Evolutionary conservation across 106 monocot species (phyloP), one percentile per base, ranked within the genome.

Genomic region (Gastrodia elata): DNA sequence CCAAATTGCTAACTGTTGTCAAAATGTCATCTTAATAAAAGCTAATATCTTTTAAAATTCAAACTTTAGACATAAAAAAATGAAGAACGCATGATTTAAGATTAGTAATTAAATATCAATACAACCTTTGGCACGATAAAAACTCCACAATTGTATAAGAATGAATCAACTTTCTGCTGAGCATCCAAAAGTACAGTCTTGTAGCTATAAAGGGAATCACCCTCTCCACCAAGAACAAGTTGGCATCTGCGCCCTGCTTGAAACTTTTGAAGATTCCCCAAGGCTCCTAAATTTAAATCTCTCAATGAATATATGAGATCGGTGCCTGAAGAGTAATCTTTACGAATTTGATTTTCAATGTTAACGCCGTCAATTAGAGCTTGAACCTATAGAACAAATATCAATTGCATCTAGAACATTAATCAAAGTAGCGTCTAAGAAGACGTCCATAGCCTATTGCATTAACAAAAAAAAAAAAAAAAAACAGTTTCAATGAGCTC

Each of bases 111-210:
- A 67, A 67, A 67, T 18, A 67, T 6, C 15, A 27, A 67, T 40
- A 18, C 40, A 69, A 95, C 95, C 89, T 96, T 89, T 34, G 92
- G 95, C 57, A 96, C 95, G 68, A 96, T 83, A 80, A 96, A 96
- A 65, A 89, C 82, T 26, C 87, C 95, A 84, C 89, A 92, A 26
- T 36, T 79, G 70, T 92, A 92, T n/a, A 24, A 69, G 48, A 92
- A 90, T 76, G 81, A 64, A 71, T 73, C 86, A 68, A 79, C 58
- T 57, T 73, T 72, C 48, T 84, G 75, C 30, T 74, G 34, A 52
- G 96, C 77, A 76, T 92, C 96, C 80, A 97, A 84, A 65, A 97
- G 80, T 26, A 92, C 77, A 32, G 92, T 71, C 74, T 76, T 92
- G 67, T 92, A 97, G 39, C 74, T 81, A 77, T 83, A 90, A 76